phyloP scores from a whole-genome alignment of 2,329 filamentous ascomycete species.

The Magnaporthiopsis incrustans region DNA sequence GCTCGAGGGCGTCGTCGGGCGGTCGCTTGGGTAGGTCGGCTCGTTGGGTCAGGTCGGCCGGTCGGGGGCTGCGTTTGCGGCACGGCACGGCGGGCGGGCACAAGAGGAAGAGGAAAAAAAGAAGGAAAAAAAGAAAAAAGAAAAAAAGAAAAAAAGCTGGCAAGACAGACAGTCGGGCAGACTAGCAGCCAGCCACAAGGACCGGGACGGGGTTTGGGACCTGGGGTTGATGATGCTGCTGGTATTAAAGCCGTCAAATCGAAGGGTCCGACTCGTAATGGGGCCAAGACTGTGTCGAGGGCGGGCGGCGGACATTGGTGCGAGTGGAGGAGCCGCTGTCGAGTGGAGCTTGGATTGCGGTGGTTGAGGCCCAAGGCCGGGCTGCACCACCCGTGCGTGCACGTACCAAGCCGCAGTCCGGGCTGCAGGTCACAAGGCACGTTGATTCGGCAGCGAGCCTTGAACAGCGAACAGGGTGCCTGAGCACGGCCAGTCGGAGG shows the following conservation, averaged over 20 bases:
- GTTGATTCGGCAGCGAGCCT: background rate
- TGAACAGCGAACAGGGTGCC: too few relatives aligned
- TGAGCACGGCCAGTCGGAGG: background rate
- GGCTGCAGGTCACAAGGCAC: background rate
- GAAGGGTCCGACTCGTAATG: background rate
- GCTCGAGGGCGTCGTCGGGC: background rate
- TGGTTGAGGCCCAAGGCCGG: background rate
- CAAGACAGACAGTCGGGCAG: background rate
- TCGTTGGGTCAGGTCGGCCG: background rate
- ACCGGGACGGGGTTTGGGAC: background rate
- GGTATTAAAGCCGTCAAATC: conserved; percentile 4
- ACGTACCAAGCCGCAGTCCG: background rate
- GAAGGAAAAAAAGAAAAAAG: background rate
- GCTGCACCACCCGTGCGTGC: background rate
- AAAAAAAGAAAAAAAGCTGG: background rate
- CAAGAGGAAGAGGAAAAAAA: background rate
- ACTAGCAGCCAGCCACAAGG: background rate
- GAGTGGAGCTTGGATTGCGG: background rate
- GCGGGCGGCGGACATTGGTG: too few relatives aligned
- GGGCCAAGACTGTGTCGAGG: background rate
- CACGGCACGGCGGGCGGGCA: background rate
- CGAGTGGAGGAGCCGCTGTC: background rate
- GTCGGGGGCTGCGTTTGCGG: background rate
- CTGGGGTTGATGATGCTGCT: background rate
- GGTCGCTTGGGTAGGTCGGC: too few relatives aligned